A percentile compares a stretch with the other conserved stretches of the same genome.
Evolutionary conservation across 2,329 filamentous ascomycete genomes (phyloP).

Genomic region (Colletotrichum sp.): DNA sequence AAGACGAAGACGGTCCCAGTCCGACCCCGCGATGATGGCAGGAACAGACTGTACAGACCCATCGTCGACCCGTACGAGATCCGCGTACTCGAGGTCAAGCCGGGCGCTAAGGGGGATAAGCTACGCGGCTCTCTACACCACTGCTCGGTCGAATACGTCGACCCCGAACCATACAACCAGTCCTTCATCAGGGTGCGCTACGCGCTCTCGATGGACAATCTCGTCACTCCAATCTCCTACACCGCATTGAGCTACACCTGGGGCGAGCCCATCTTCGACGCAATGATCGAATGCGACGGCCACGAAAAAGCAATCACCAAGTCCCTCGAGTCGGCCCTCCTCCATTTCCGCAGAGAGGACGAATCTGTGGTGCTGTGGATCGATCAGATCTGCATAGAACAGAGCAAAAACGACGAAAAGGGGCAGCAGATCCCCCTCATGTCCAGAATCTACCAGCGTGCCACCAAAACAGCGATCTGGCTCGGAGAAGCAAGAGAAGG

Average conservation of each 20-base stretch:
- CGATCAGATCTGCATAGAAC: constrained; percentile 23
- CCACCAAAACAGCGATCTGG: constrained; percentile 16
- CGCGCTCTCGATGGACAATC: background rate
- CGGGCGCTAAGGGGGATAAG: background rate
- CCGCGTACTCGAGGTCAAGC: background rate
- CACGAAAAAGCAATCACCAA: background rate
- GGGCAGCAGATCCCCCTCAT: constrained; percentile 18
- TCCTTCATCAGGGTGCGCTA: background rate
- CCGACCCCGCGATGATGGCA: too few relatives aligned
- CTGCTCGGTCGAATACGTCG: background rate
- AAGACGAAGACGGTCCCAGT: background rate
- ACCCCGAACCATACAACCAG: background rate
- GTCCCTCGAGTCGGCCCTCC: background rate
- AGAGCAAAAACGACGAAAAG: constrained; percentile 10
- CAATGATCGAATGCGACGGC: background rate
- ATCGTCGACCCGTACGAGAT: background rate
- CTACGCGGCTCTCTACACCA: background rate
- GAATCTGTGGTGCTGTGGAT: constrained; percentile 12
- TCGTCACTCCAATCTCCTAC: background rate
- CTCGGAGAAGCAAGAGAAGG: constrained; percentile 24
- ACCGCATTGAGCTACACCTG: constrained; percentile 5
- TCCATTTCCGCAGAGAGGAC: background rate
- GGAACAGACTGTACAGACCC: background rate
- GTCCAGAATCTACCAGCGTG: constrained; percentile 11
- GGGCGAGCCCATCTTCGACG: background rate